Conservation (phyloP, 1,284 basidiomycete genomes). For the Papiliotrema nemorosa region DNA sequence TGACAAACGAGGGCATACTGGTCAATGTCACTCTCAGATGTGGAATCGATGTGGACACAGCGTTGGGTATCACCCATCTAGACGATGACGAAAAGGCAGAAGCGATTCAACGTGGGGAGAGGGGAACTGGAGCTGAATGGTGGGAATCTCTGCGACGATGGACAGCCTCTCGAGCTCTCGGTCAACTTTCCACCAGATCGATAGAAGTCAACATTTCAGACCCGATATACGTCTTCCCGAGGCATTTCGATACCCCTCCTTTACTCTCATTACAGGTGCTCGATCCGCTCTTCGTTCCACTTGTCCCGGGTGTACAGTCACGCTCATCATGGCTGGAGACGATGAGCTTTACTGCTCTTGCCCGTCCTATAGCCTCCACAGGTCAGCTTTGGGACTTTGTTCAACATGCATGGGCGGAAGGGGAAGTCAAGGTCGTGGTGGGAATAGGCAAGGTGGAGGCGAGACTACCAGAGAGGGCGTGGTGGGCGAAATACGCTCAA, state of each 20-base stretch:
- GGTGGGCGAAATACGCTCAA: constrained; percentile 28
- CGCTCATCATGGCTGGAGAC: constrained; percentile 26
- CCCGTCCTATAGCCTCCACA: constrained; percentile 31
- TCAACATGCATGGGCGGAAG: constrained; percentile 35
- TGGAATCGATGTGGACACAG: constrained; percentile 41
- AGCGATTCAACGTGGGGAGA: constrained; percentile 13
- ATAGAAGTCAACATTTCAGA: constrained; percentile 21
- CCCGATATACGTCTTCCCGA: constrained; percentile 18
- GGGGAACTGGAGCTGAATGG: constrained; percentile 36
- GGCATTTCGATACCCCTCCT: constrained; percentile 12
- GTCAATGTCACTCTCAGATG: constrained; percentile 36
- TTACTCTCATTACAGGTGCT: constrained; percentile 28
- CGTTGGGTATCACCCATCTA: constrained; percentile 28
- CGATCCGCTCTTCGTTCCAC: constrained; percentile 11
- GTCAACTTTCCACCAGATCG: constrained; percentile 9
- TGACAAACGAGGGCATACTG: constrained; percentile 38
- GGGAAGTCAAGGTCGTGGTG: constrained; percentile 26
- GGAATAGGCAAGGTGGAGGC: constrained; percentile 21
- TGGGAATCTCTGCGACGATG: constrained; percentile 39
- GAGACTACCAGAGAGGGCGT: constrained; percentile 15
- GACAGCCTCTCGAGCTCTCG: constrained; percentile 20
- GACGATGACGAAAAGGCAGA: constrained; percentile 9
- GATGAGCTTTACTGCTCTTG: constrained; percentile 29
- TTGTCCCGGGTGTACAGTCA: constrained; percentile 7
- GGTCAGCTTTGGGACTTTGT: constrained; percentile 36